Base-by-base conservation (phyloP, 306 rosid species). In the Elaeagnus macrophylla region DNA sequence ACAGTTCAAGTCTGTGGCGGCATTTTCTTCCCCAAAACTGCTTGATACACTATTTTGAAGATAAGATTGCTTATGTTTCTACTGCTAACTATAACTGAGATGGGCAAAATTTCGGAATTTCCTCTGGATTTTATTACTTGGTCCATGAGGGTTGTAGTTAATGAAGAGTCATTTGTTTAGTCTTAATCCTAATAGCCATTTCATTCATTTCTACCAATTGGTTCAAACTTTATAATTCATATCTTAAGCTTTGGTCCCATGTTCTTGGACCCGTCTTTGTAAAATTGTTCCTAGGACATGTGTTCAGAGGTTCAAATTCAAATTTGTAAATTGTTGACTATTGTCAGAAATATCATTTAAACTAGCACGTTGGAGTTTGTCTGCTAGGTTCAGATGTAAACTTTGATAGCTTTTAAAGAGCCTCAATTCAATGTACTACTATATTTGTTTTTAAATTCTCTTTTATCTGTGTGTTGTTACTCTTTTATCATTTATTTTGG, bases 1-100 rank as follows among this genome's bases (percentile, higher is more conserved):
- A 47, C 89, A 93, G 99, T 83, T 75, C 53, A 84, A 84, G 53
- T 55, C 74, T 13, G 95, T 93, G 7, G 95, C 86, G 5, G 76
- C 79, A 39, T 72, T 93, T 72, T 61, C 94, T 63, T 82, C 94
- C 14, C 80, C 77, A 6, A 70, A 69, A 76, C 72, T 88, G 67
- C 83, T 68, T 14, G 88, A 83, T 19, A 76, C 86, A 55, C 76
- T 83, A 41, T 83, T 86, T 66, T 45, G 49, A 45, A 13, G 49
- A 14, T 45, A 16, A 13, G 49, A 3, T 2, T 0, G 7, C 7
- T 12, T 1, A 13, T 12, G 17, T 4, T 45, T 7, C 15, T 45
- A 45, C 17, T 45, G 16, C 32, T 45, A 17, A 15, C 6, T 12
- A 60, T 39, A 35, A 63, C 46, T 12, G 45, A 14, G 60, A 53